These are phyloP conservation scores for Rhizophora mangle DNA, from an alignment of 345 rosid genomes.

Conservation along the genomic window DNA sequence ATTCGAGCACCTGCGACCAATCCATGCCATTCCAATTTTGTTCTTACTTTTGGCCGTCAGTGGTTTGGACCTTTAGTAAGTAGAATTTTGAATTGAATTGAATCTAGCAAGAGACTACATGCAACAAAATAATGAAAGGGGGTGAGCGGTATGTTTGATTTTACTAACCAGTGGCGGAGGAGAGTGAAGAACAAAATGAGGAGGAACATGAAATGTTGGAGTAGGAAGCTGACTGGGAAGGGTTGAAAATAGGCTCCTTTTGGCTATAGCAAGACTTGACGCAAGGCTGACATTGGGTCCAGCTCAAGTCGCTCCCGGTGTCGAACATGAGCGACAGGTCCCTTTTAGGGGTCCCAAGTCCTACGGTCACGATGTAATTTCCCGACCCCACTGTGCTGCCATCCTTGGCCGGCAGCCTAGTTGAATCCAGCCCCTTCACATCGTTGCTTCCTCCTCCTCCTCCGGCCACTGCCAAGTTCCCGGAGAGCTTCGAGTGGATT, in stretches of 20 bases:
- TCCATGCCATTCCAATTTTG: too few relatives aligned
- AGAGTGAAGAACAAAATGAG: conserved; percentile 38
- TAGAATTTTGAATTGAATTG: not conserved
- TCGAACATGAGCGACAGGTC: too few relatives aligned
- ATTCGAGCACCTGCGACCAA: too few relatives aligned
- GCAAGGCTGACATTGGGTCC: too few relatives aligned
- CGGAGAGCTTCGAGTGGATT: conserved; percentile 47
- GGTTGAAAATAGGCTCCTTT: conserved; percentile 5
- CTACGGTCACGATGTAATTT: too few relatives aligned
- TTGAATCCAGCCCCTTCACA: conserved; percentile 25
- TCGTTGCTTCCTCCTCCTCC: not conserved
- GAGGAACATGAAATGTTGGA: conserved; percentile 56
- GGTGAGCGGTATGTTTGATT: too few relatives aligned
- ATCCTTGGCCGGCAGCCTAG: conserved; percentile 52
- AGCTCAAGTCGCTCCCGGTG: too few relatives aligned
- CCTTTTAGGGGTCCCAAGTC: too few relatives aligned
- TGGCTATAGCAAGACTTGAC: too few relatives aligned
- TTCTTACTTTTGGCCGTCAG: too few relatives aligned
- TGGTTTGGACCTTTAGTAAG: too few relatives aligned
- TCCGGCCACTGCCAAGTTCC: not conserved
- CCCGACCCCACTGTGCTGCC: conserved; percentile 36
- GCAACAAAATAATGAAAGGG: not conserved
- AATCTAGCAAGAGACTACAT: too few relatives aligned
- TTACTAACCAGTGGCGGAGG: conserved; percentile 50
- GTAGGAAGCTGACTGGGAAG: conserved; percentile 44